Evolutionary conservation across 225 moss, liverwort and hornwort species (phyloP).

Genomic region (Physcomitrium patens): DNA sequence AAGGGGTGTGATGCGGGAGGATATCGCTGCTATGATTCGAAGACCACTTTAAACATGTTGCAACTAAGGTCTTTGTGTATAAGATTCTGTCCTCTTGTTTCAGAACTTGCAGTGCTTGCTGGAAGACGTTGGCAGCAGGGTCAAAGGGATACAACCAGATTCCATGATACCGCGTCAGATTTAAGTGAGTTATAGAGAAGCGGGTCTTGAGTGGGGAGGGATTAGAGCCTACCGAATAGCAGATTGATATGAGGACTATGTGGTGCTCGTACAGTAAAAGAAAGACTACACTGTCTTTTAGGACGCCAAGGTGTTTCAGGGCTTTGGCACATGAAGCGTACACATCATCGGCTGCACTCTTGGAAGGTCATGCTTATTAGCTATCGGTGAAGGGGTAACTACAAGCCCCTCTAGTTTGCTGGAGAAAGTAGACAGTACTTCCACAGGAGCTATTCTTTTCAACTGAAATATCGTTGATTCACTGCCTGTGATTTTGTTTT

Average conservation of each 20-base stretch:
- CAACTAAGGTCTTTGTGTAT: background rate
- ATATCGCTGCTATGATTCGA: constrained; percentile 58
- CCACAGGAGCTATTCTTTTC: constrained; percentile 5
- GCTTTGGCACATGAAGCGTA: background rate
- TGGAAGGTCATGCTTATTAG: constrained; percentile 18
- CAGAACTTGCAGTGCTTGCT: constrained; percentile 7
- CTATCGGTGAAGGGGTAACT: constrained; percentile 25
- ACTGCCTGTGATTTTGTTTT: no score
- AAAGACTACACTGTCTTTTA: background rate
- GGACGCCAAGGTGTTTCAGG: no score
- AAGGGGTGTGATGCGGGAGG: constrained; percentile 46
- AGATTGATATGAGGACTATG: constrained; percentile 6
- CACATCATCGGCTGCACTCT: constrained; percentile 7
- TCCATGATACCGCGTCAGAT: constrained; percentile 7
- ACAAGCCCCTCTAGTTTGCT: constrained; percentile 18
- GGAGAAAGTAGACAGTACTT: constrained; percentile 21
- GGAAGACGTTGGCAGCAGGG: constrained; percentile 15
- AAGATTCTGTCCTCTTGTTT: background rate
- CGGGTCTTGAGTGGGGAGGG: constrained; percentile 18
- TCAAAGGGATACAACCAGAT: constrained; percentile 1
- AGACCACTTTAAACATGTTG: constrained; percentile 27
- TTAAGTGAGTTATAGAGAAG: constrained; percentile 16
- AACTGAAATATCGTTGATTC: no score
- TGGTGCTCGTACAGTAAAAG: background rate
- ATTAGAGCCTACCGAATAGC: constrained; percentile 7